A percentile compares a stretch with the other conserved stretches of the same genome.
Conservation (phyloP, 108 stramenopile species). For the Phaeodactylum tricornutum region DNA sequence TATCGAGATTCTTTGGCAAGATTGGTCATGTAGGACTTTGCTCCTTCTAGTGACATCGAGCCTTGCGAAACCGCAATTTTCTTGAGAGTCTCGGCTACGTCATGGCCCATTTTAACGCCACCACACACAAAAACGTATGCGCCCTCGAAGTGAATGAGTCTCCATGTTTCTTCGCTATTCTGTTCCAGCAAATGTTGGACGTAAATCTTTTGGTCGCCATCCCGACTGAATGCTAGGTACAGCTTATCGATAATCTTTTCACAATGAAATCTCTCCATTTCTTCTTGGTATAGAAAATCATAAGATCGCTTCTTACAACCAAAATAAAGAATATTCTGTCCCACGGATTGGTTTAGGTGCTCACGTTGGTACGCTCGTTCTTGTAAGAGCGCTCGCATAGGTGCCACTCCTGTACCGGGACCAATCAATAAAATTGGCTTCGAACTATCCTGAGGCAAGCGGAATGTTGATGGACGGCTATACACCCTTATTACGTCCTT, state of each 20-base stretch:
- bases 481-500: slow-evolving; percentile 63
- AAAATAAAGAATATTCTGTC: slow-evolving; percentile 87
- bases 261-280: slow-evolving; percentile 49
- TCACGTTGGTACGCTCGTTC: slow-evolving; percentile 56
- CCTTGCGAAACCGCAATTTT: slow-evolving; percentile 39
- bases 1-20: slow-evolving; percentile 55
- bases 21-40: slow-evolving; percentile 58
- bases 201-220: slow-evolving; percentile 79
- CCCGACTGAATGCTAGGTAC: slow-evolving; percentile 85
- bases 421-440: slow-evolving; percentile 91
- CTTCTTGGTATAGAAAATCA: slow-evolving; percentile 92
- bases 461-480: slow-evolving; percentile 85
- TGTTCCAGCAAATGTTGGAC: slow-evolving; percentile 85
- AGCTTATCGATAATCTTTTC: slow-evolving; percentile 69
- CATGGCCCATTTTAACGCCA: slow-evolving; percentile 80
- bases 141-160: slow-evolving; percentile 39
- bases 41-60: slow-evolving; percentile 36
- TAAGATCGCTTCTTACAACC: slow-evolving; percentile 79
- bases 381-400: slow-evolving; percentile 92
- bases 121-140: slow-evolving; percentile 87
- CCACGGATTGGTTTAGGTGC: slow-evolving; percentile 20
- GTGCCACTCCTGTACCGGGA: slow-evolving; percentile 98
- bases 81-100: slow-evolving; percentile 66
- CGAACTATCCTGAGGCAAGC: slow-evolving; percentile 42
- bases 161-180: slow-evolving; percentile 54